A percentile compares a stretch with the other conserved stretches of the same genome.
These are phyloP conservation scores for Apiotrichum laibachii DNA, from an alignment of 1,284 basidiomycete species.

Conservation along the genomic window DNA sequence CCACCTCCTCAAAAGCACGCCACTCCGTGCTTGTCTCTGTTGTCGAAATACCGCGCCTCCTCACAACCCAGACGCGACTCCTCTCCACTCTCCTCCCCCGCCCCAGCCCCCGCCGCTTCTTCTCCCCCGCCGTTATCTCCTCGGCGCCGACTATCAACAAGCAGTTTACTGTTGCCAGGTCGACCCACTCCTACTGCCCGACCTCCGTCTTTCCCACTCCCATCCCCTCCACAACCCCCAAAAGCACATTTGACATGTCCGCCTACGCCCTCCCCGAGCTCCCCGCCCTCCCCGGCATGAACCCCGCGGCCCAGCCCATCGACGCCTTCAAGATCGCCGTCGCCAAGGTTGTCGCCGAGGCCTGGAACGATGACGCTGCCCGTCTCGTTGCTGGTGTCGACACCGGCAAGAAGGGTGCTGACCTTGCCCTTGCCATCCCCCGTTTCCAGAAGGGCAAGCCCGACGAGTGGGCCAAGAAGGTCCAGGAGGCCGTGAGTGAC, in stretches of 20 bases:
- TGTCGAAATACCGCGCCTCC: neutral
- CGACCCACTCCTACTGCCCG: neutral
- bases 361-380: slow-evolving; percentile 66
- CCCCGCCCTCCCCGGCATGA: slow-evolving; percentile 63
- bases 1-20: too few species aligned
- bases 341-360: slow-evolving; percentile 70
- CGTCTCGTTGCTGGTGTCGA: slow-evolving; percentile 81
- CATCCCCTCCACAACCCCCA: neutral
- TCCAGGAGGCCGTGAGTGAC: slow-evolving; percentile 66
- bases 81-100: neutral
- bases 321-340: slow-evolving; percentile 84
- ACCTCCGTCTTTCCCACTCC: neutral
- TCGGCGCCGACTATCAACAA: neutral
- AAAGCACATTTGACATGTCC: slow-evolving; percentile 7
- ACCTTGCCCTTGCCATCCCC: slow-evolving; percentile 88
- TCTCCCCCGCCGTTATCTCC: neutral
- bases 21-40: too few species aligned
- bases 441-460: slow-evolving; percentile 85
- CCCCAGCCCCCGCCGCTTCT: neutral
- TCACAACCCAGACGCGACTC: neutral
- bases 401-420: slow-evolving; percentile 81
- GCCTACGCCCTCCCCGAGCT: slow-evolving; percentile 48
- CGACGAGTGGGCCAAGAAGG: slow-evolving; percentile 70
- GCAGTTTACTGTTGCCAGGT: neutral
- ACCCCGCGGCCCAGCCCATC: slow-evolving; percentile 68